phyloP scores from a whole-genome alignment of 805 yeast species.

The Brettanomyces bruxellensis region DNA sequence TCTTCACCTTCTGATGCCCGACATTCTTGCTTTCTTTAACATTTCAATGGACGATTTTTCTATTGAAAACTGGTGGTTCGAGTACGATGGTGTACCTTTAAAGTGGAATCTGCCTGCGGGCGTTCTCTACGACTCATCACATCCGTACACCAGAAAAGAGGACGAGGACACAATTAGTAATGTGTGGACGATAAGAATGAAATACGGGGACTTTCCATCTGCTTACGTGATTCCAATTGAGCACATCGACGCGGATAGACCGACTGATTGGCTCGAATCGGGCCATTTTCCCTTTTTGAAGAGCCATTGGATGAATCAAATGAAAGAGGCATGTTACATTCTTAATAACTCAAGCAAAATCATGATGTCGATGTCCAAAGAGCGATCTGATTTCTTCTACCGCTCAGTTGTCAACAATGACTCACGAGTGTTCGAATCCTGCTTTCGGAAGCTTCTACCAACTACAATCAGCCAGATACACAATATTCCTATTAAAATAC shows the following conservation, averaged over 20 bases:
- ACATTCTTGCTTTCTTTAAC: slow-evolving; percentile 30
- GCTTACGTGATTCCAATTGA: slow-evolving; percentile 33
- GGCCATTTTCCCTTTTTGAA: slow-evolving; percentile 21
- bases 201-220: slow-evolving; percentile 32
- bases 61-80: slow-evolving; percentile 49
- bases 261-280: slow-evolving; percentile 2
- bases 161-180: slow-evolving; percentile 5
- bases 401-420: slow-evolving; percentile 23
- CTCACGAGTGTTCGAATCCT: slow-evolving; percentile 14
- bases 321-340: slow-evolving; percentile 76
- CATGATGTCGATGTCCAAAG: slow-evolving; percentile 67
- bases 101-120: slow-evolving; percentile 79
- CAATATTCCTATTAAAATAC: slow-evolving; percentile 41
- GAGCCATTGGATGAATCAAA: slow-evolving; percentile 61
- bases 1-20: slow-evolving; percentile 33
- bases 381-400: slow-evolving; percentile 54
- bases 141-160: slow-evolving; percentile 3
- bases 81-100: slow-evolving; percentile 52
- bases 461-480: slow-evolving; percentile 15
- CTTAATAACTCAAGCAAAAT: slow-evolving; percentile 70
- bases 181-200: slow-evolving; percentile 40
- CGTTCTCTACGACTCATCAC: slow-evolving; percentile 40
- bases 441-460: slow-evolving; percentile 21
- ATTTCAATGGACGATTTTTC: slow-evolving; percentile 16
- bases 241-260: background rate